These are phyloP conservation scores for Arthroderma uncinatum DNA, from an alignment of 2,329 filamentous ascomycete genomes.

Conservation along the genomic window DNA sequence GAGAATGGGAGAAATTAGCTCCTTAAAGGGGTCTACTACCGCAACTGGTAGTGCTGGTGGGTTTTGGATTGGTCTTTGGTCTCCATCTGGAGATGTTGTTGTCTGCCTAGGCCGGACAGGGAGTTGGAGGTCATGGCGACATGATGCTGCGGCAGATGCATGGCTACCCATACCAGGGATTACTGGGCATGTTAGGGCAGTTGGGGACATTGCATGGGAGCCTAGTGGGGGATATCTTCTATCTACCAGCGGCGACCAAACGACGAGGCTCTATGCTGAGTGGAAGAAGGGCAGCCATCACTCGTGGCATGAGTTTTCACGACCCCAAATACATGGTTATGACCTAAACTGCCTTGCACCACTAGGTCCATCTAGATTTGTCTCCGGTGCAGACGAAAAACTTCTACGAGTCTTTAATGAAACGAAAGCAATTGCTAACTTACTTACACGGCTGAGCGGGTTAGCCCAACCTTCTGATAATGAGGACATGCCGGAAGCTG, in stretches of 20 bases:
- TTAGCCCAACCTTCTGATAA: conserved; percentile 35
- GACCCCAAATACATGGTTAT: conserved; percentile 96
- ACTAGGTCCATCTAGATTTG: conserved; percentile 62
- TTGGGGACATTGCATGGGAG: conserved; percentile 77
- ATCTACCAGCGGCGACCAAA: conserved; percentile 85
- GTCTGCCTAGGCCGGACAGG: conserved; percentile 81
- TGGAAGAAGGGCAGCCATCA: conserved; percentile 49
- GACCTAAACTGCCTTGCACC: conserved; percentile 89
- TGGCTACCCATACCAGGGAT: conserved; percentile 72
- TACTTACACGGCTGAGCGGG: conserved; percentile 58
- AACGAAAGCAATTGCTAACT: conserved; percentile 66
- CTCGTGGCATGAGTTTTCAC: conserved; percentile 91
- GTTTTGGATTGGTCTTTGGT: conserved; percentile 94
- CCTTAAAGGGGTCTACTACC: conserved; percentile 89
- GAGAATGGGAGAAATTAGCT: conserved; percentile 82
- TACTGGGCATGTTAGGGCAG: conserved; percentile 71
- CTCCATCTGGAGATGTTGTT: conserved; percentile 61
- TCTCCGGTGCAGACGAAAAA: conserved; percentile 95
- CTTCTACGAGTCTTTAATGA: conserved; percentile 91
- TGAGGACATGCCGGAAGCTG: conserved; percentile 62
- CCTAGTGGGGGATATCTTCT: conserved; percentile 71
- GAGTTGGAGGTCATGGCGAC: conserved; percentile 80
- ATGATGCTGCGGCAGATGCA: conserved; percentile 47
- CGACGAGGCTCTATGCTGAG: conserved; percentile 70
- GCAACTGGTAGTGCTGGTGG: conserved; percentile 92